Percentiles rank a stretch among this genome's conserved stretches.
These are phyloP conservation scores for Quercus bicolor DNA, from an alignment of 306 rosid species.

Conservation along the genomic window DNA sequence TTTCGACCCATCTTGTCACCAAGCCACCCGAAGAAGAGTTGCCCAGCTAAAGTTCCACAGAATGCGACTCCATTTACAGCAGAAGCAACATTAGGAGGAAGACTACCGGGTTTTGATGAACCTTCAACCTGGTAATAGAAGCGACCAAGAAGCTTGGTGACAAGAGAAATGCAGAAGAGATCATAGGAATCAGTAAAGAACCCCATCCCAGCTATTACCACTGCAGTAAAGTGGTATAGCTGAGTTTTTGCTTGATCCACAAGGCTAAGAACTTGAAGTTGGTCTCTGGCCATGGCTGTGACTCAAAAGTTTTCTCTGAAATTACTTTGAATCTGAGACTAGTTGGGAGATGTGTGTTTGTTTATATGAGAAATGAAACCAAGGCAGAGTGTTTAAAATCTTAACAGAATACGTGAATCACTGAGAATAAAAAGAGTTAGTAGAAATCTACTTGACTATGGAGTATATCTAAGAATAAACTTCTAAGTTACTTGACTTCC, in stretches of 20 bases:
- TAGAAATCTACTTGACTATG: no score
- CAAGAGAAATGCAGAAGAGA: slow-evolving; percentile 44
- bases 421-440: no score
- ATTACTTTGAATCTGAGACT: no score
- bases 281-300: slow-evolving; percentile 15
- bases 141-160: slow-evolving; percentile 53
- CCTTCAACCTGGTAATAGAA: slow-evolving; percentile 27
- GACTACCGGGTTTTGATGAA: slow-evolving; percentile 32
- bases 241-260: slow-evolving; percentile 40
- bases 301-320: no score
- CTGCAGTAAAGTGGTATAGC: slow-evolving; percentile 36
- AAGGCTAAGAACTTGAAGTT: slow-evolving; percentile 10
- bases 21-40: slow-evolving; percentile 43
- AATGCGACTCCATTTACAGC: slow-evolving; percentile 50
- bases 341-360: no score
- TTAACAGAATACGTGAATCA: no score
- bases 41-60: slow-evolving; percentile 38
- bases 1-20: slow-evolving; percentile 50
- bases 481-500: no score
- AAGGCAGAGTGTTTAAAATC: no score
- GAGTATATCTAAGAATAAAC: no score
- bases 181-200: slow-evolving; percentile 51
- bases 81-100: slow-evolving; percentile 35
- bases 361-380: no score
- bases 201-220: slow-evolving; percentile 43